A percentile compares a stretch with the other conserved stretches of the same genome.
These are phyloP conservation scores for Ophiostoma himal-ulmi DNA, from an alignment of 2,329 filamentous ascomycete species.

Conservation along the genomic window DNA sequence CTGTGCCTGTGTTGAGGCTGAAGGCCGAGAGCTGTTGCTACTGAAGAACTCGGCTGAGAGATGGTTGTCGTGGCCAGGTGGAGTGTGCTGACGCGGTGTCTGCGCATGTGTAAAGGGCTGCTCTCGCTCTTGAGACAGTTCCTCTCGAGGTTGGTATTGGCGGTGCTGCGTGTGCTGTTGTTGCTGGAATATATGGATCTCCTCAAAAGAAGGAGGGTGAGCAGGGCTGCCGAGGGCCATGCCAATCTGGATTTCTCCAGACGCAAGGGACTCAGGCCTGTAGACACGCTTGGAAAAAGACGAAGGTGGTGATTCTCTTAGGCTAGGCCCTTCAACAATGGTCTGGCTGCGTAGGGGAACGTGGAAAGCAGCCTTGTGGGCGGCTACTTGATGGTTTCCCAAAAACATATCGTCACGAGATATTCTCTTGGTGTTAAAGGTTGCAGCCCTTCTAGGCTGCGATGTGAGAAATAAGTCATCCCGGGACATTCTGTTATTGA, in stretches of 20 bases:
- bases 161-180: constrained; percentile 16
- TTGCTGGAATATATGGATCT: constrained; percentile 11
- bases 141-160: neutral
- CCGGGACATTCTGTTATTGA: constrained; percentile 36
- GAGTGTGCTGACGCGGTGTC: neutral
- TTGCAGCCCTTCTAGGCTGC: neutral
- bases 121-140: constrained; percentile 23
- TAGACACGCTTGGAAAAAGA: constrained; percentile 28
- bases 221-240: constrained; percentile 68
- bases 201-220: constrained; percentile 34
- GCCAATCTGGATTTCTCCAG: constrained; percentile 54
- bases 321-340: constrained; percentile 35
- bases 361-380: constrained; percentile 35
- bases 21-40: neutral
- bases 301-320: neutral
- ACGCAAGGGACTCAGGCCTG: constrained; percentile 39
- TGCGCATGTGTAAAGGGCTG: constrained; percentile 12
- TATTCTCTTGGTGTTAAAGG: constrained; percentile 29
- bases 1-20: neutral
- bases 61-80: neutral
- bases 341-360: constrained; percentile 39
- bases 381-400: constrained; percentile 23
- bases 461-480: constrained; percentile 37
- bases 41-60: no score
- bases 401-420: constrained; percentile 41